Evolutionary conservation across 202 grass and related monocot genomes (phyloP), one percentile per base, ranked within the genome.

Genomic region (Saccharum hybrid): DNA sequence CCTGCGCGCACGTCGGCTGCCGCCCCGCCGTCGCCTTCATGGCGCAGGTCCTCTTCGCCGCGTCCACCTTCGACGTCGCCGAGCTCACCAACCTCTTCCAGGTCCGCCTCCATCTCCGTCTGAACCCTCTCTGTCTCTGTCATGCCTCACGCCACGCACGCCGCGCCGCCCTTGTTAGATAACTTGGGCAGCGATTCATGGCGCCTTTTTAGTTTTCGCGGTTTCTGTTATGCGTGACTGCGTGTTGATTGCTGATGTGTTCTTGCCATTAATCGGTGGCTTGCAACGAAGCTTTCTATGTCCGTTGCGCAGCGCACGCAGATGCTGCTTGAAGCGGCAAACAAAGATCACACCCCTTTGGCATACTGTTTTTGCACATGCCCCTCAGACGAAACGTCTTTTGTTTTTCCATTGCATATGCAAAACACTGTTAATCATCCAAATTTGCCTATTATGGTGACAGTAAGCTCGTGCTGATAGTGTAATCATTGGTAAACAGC

Each of bases 11-110:
- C 78, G 85, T 88, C 34, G 89, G 89, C 0, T 99, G 96, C 85
- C 86, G 86, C 45, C 91, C 96, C 10, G 89, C 84, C 51, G 89
- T 96, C 8, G 77, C 89, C 18, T 99, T 99, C 75, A 88, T 92
- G 83, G 84, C 79, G 63, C 83, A 99, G 83, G 89, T 99, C 80
- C 96, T 99, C 79, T 99, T 92, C 74, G 78, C 86, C 15, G 94
- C 96, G 13, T 92, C 68, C 86, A 91, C 71, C 84, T 99, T 99
- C 83, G 83, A 94, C 87, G 86, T 99, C 75, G 38, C 19, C 74
- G 96, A 99, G 89, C 91, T 99, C 57, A 87, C 92, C 78, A 96
- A 51, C 80, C 89, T 99, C 81, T 99, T 99, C 89, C 96, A 99
- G 96, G 96, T 96, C 41, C 48, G 69, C 70, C 40, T 60, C 60